Conservation (phyloP, 495 filamentous ascomycete species). For the Aspergillus sclerotioniger region DNA sequence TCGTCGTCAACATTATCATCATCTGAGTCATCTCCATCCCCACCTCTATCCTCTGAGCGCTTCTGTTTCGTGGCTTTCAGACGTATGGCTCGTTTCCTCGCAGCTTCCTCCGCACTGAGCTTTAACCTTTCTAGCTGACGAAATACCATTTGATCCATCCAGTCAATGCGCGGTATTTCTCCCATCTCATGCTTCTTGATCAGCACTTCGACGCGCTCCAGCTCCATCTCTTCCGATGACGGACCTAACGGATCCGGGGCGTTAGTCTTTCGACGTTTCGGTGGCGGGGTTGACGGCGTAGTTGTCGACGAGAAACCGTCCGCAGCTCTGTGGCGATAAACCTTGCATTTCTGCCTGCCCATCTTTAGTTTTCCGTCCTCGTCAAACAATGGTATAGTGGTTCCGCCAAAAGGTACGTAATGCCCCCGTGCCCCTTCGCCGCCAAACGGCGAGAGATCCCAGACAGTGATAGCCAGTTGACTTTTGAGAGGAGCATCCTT, state of each 20-base stretch:
- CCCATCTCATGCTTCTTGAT: constrained; percentile 99
- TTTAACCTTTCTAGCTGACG: constrained; percentile 77
- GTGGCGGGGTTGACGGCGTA: constrained; percentile 65
- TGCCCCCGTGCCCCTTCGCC: constrained; percentile 64
- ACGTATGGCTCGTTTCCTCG: constrained; percentile 34
- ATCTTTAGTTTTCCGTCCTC: constrained; percentile 85
- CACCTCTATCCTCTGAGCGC: constrained; percentile 16
- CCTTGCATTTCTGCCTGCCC: constrained; percentile 84
- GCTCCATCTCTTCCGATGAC: constrained; percentile 66
- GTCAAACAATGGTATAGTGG: constrained; percentile 87
- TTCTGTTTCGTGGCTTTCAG: constrained; percentile 29
- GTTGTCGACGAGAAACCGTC: constrained; percentile 80
- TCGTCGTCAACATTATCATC: constrained; percentile 50
- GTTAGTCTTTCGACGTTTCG: constrained; percentile 49
- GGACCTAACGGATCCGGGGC: constrained; percentile 35
- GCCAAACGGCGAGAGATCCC: constrained; percentile 84
- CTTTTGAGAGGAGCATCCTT: constrained; percentile 73
- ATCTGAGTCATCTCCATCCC: constrained; percentile 35
- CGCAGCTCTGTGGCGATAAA: constrained; percentile 78
- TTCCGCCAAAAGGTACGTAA: constrained; percentile 89
- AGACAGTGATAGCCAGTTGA: constrained; percentile 88
- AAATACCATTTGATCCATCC: constrained; percentile 93
- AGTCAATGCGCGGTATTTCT: constrained; percentile 86
- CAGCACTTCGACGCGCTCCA: constrained; percentile 77
- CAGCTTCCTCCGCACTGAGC: constrained; percentile 51